These are phyloP conservation scores for Arthrobotrys musiformis DNA, from an alignment of 2,329 filamentous ascomycete species.

Conservation along the genomic window DNA sequence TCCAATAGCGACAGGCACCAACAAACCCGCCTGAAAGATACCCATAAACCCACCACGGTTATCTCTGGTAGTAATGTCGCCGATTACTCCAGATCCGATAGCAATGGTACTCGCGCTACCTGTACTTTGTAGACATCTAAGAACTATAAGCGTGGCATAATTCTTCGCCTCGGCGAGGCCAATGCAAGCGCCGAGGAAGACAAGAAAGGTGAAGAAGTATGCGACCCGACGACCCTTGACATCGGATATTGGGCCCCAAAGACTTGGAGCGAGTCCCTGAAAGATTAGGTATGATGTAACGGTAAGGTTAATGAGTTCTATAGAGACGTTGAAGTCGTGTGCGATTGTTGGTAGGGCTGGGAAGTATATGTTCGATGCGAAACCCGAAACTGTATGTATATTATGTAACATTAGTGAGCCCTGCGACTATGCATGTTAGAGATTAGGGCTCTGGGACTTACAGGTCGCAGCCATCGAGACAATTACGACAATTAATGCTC, in stretches of 20 bases:
- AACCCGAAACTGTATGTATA: neutral
- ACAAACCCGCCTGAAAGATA: constrained; percentile 70
- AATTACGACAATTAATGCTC: constrained; percentile 1
- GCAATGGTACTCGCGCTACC: constrained; percentile 77
- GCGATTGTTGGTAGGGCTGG: constrained; percentile 68
- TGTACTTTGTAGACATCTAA: constrained; percentile 72
- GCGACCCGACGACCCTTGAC: constrained; percentile 71
- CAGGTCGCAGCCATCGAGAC: constrained; percentile 1
- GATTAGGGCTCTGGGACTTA: neutral
- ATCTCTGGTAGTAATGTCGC: constrained; percentile 74
- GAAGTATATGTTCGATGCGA: constrained; percentile 66
- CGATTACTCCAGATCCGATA: constrained; percentile 75
- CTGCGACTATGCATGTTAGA: neutral
- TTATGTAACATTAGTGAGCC: neutral
- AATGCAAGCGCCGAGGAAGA: constrained; percentile 71
- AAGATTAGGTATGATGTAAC: constrained; percentile 71
- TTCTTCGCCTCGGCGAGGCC: constrained; percentile 70
- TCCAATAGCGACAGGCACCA: constrained; percentile 66
- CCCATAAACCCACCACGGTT: constrained; percentile 80
- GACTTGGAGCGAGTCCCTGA: constrained; percentile 71
- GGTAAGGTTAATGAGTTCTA: constrained; percentile 65
- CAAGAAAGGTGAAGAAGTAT: constrained; percentile 69
- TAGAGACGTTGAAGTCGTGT: constrained; percentile 65
- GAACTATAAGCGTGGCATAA: constrained; percentile 70
- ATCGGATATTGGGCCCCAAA: constrained; percentile 73